phyloP scores from a whole-genome alignment of 768 basidiomycete genomes.

The Phylloporus scabripes region DNA sequence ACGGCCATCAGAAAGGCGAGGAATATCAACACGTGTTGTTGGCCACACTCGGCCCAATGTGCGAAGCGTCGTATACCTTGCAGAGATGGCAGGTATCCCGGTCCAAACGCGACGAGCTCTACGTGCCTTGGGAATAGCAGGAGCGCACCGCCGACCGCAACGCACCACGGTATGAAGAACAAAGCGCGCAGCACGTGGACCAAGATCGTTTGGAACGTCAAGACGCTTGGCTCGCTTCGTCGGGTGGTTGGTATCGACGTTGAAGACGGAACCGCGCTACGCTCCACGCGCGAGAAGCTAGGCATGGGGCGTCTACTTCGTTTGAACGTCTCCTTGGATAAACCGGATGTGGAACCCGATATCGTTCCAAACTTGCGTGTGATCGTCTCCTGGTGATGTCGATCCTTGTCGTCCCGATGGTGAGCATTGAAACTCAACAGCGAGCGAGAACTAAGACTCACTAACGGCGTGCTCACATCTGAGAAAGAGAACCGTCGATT shows the following conservation, averaged over 20 bases:
- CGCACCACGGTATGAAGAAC: slow-evolving; percentile 34
- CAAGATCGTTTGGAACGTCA: background rate
- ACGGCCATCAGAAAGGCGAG: slow-evolving; percentile 17
- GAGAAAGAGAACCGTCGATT: slow-evolving; percentile 29
- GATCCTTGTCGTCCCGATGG: background rate
- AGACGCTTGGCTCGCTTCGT: background rate
- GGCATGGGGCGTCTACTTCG: slow-evolving; percentile 12
- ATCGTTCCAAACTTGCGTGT: slow-evolving; percentile 24
- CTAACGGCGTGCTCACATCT: slow-evolving; percentile 12
- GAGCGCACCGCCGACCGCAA: slow-evolving; percentile 30
- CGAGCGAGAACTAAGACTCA: slow-evolving; percentile 5
- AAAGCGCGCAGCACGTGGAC: slow-evolving; percentile 11
- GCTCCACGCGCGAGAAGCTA: slow-evolving; percentile 3
- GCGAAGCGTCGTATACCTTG: slow-evolving; percentile 34
- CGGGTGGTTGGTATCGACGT: background rate
- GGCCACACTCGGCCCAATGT: slow-evolving; percentile 34
- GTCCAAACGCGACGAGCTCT: slow-evolving; percentile 24
- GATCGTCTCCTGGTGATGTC: slow-evolving; percentile 1
- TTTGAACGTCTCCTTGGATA: slow-evolving; percentile 1
- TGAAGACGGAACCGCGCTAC: background rate
- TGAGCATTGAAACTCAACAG: background rate
- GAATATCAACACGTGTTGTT: slow-evolving; percentile 33
- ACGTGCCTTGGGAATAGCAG: slow-evolving; percentile 26
- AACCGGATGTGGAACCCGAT: slow-evolving; percentile 16
- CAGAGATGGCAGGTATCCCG: slow-evolving; percentile 26